A percentile compares a stretch with the other conserved stretches of the same genome.
These are phyloP conservation scores for Cephalotrichum gorgonifer DNA, from an alignment of 2,329 filamentous ascomycete genomes.

Conservation along the genomic window DNA sequence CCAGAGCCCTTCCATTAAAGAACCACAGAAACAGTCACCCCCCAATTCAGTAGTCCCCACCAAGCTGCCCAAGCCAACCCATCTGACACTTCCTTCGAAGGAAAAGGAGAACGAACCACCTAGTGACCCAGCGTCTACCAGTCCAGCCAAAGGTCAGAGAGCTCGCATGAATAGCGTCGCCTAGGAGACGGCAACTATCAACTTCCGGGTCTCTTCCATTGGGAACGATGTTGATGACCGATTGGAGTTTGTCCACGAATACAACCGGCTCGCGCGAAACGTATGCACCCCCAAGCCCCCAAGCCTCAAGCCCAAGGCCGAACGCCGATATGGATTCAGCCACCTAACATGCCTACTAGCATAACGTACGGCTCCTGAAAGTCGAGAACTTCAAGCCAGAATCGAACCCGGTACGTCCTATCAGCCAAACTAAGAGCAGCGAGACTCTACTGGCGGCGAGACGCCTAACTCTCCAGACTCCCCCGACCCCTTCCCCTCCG, in stretches of 20 bases:
- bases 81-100: not conserved
- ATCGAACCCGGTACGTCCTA: not conserved
- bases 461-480: not conserved
- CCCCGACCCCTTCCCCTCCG: slow-evolving; percentile 1
- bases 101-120: not conserved
- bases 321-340: not conserved
- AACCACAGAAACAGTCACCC: not conserved
- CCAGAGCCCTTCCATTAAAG: too few species aligned
- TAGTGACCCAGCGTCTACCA: too few species aligned
- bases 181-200: slow-evolving; percentile 47
- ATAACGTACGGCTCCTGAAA: not conserved
- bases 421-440: not conserved
- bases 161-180: slow-evolving; percentile 25
- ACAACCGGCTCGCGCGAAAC: slow-evolving; percentile 49
- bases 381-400: not conserved
- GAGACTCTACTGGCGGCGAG: not conserved
- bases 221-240: slow-evolving; percentile 35
- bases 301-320: too few species aligned
- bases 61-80: not conserved
- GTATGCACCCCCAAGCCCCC: not conserved
- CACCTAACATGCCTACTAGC: not conserved
- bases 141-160: not conserved
- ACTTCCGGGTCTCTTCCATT: slow-evolving; percentile 19
- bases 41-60: not conserved
- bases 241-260: slow-evolving; percentile 40